Conservation (phyloP, 2,329 filamentous ascomycete species). For the Monilinia fructigena region DNA sequence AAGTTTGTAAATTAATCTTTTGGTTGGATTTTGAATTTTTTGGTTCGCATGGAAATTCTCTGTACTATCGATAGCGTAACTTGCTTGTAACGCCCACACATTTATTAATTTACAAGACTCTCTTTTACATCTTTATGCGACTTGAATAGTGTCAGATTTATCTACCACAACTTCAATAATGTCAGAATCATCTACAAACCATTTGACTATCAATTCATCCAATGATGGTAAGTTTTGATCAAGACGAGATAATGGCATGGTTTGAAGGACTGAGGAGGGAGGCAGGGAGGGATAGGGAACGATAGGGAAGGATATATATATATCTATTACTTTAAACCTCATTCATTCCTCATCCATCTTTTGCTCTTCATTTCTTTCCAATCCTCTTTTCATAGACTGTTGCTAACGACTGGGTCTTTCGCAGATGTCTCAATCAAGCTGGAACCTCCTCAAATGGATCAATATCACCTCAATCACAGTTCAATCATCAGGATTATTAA, state of each 20-base stretch:
- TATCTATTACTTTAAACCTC: neutral
- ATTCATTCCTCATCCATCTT: neutral
- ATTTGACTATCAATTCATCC: neutral
- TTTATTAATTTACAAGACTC: neutral
- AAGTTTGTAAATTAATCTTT: slow-evolving; percentile 19
- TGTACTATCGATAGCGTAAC: neutral
- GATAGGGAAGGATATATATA: too few relatives aligned
- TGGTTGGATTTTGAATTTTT: neutral
- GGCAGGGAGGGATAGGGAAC: too few relatives aligned
- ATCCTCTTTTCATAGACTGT: too few relatives aligned
- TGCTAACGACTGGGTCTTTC: neutral
- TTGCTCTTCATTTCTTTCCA: too few relatives aligned
- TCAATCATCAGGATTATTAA: slow-evolving; percentile 11
- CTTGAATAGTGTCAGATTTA: slow-evolving; percentile 13
- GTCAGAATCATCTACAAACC: slow-evolving; percentile 5
- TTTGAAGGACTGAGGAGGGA: neutral
- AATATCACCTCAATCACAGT: neutral
- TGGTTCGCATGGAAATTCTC: slow-evolving; percentile 1
- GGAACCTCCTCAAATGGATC: neutral
- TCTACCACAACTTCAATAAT: slow-evolving; percentile 14
- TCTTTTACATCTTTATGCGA: slow-evolving; percentile 5
- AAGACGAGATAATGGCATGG: neutral
- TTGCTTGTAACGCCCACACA: neutral
- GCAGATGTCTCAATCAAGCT: slow-evolving; percentile 19
- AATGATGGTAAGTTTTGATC: slow-evolving; percentile 19